Percentiles rank a stretch among this genome's conserved stretches.
These are phyloP conservation scores for Stachybotrys echinatus DNA, from an alignment of 2,329 filamentous ascomycete genomes.

Conservation along the genomic window DNA sequence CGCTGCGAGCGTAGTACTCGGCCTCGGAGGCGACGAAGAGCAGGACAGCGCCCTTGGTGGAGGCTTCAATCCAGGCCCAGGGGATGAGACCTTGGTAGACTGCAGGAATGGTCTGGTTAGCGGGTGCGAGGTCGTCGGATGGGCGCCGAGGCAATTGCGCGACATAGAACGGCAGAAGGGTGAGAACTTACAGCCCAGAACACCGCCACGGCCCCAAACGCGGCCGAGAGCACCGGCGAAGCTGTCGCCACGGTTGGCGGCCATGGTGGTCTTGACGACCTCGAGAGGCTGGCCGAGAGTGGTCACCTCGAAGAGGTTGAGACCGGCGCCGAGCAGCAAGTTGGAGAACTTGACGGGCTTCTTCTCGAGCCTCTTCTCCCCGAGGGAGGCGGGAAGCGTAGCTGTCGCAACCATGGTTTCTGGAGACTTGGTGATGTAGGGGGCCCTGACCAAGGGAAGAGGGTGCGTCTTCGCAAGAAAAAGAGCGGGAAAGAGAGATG, in stretches of 20 bases:
- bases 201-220: constrained; percentile 91
- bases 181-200: constrained; percentile 76
- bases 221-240: constrained; percentile 76
- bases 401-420: constrained; percentile 59
- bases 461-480: constrained; percentile 74
- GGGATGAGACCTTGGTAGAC: constrained; percentile 99
- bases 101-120: constrained; percentile 35
- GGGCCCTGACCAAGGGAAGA: constrained; percentile 98
- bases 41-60: constrained; percentile 97
- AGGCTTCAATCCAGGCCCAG: constrained; percentile 99
- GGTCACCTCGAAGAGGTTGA: constrained; percentile 91
- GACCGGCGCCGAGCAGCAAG: constrained; percentile 83
- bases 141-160: neutral
- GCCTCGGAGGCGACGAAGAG: constrained; percentile 98
- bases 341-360: constrained; percentile 99
- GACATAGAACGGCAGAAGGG: neutral
- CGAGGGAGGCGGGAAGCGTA: constrained; percentile 45
- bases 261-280: constrained; percentile 99
- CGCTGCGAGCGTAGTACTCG: constrained; percentile 84
- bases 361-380: constrained; percentile 71
- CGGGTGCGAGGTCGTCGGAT: neutral
- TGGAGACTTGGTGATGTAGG: constrained; percentile 43
- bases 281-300: constrained; percentile 76
- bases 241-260: constrained; percentile 86
- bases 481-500: constrained; percentile 12